Evolutionary conservation across 192 early-diverging fungal genomes (phyloP).

Genomic region (Rhizophagus clarus): DNA sequence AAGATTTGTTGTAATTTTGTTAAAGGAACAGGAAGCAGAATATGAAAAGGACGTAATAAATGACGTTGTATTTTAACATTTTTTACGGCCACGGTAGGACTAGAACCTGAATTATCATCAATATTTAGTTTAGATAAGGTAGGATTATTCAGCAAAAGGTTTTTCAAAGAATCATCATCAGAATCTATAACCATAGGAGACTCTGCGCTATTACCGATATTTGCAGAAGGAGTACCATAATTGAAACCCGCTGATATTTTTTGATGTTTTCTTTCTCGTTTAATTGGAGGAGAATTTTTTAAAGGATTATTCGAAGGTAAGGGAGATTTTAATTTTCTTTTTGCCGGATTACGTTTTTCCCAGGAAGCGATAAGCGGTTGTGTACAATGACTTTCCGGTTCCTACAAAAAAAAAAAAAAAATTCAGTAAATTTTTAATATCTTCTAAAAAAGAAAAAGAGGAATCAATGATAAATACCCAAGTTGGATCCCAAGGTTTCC

Average conservation of each 20-base stretch:
- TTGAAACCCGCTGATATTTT: background rate
- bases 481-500: slow-evolving; percentile 17
- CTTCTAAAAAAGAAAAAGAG: background rate
- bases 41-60: too few relatives aligned
- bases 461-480: slow-evolving; percentile 16
- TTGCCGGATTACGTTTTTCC: background rate
- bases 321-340: slow-evolving; percentile 5
- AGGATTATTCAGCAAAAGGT: background rate
- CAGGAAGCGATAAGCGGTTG: background rate
- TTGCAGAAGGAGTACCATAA: background rate
- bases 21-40: slow-evolving; percentile 8
- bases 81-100: too few relatives aligned
- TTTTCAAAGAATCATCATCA: background rate
- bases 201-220: background rate
- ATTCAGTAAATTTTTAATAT: background rate
- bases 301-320: background rate
- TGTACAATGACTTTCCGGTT: slow-evolving; percentile 21
- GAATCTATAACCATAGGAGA: background rate
- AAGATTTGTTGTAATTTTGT: slow-evolving; percentile 5
- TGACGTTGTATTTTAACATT: background rate
- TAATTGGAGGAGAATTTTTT: background rate
- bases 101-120: background rate
- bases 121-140: background rate
- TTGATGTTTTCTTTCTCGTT: background rate
- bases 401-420: too few relatives aligned